Base-by-base conservation (phyloP, 192 early-diverging fungal genomes). In the Coemansia reversa region DNA sequence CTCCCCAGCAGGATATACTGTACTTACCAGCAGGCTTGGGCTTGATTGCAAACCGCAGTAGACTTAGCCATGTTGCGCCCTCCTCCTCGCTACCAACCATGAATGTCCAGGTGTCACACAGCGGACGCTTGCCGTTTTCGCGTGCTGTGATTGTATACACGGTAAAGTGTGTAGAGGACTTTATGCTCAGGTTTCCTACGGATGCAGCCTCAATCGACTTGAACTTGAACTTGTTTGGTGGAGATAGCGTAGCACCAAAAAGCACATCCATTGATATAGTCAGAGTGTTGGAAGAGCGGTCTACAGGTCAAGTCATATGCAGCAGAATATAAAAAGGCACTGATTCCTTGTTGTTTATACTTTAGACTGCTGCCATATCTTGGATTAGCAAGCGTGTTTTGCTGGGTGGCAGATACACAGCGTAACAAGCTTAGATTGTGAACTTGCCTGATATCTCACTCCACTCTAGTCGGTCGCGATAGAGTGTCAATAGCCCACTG, bases 21-120 rank as follows among this genome's bases (percentile, higher is more conserved):
- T 50, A 55, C 74, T 63, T 81, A 75, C 79, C 70, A 24, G 32
- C 48, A 22, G 69, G 49, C 6, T 67, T 64, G 55, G 70, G 69
- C 24, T 64, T 72, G 39, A 82, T 74, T 7, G 74, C 65, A 32
- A 60, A 71, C 16, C 69, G 60, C 69, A 81, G 66, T 62, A 75
- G 49, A 18, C 51, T 75, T 27, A 72, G 33, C 66, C 68, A 72
- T 12, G 66, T 75, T 39, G 80, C 72, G 57, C 73, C 57, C 25
- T 77, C 80, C 27, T 74, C 80, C 33, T 76, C 63, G 60, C 55
- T 70, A 3, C 67, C 80, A 20, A 70, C 74, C 47, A 53, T 69
- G 59, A 82, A 82, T 39, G 80, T 70, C 80, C 80, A 82, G 6
- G 75, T 74, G 24, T 76, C 80, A 53, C 74, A 82, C 32, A 74